A percentile compares a stretch with the other conserved stretches of the same genome.
These are phyloP conservation scores for Fusarium falciforme DNA, from an alignment of 2,329 filamentous ascomycete genomes.

Conservation along the genomic window DNA sequence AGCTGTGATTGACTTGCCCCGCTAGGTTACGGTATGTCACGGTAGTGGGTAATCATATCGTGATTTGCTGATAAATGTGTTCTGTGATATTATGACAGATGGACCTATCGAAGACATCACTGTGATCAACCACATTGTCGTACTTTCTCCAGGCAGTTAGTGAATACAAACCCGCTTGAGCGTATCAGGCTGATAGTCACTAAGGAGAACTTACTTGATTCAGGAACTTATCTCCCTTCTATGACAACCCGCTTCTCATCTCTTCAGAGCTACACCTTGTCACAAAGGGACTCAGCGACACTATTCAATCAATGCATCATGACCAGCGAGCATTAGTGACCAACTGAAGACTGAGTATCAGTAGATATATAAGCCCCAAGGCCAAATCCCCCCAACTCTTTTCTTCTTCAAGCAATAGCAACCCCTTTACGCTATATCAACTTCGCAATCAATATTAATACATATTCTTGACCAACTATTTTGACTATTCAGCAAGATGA, in stretches of 20 bases:
- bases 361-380: not conserved
- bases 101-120: not conserved
- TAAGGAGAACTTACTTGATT: not conserved
- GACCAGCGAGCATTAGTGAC: not conserved
- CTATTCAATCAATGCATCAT: not conserved
- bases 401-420: not conserved
- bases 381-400: not conserved
- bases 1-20: not conserved
- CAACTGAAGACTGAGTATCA: not conserved
- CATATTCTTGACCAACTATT: not conserved
- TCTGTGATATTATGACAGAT: not conserved
- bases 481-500: not conserved
- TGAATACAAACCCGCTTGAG: not conserved
- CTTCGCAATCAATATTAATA: not conserved
- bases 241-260: not conserved
- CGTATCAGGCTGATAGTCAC: not conserved
- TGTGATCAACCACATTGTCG: not conserved
- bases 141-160: not conserved
- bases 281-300: not conserved
- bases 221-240: not conserved
- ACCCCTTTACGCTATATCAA: not conserved
- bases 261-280: not conserved
- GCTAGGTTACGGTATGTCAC: not conserved
- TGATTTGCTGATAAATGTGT: not conserved
- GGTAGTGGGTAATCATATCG: not conserved